Base-by-base conservation (phyloP, 2,329 filamentous ascomycete species). In the Colletotrichum navitas region DNA sequence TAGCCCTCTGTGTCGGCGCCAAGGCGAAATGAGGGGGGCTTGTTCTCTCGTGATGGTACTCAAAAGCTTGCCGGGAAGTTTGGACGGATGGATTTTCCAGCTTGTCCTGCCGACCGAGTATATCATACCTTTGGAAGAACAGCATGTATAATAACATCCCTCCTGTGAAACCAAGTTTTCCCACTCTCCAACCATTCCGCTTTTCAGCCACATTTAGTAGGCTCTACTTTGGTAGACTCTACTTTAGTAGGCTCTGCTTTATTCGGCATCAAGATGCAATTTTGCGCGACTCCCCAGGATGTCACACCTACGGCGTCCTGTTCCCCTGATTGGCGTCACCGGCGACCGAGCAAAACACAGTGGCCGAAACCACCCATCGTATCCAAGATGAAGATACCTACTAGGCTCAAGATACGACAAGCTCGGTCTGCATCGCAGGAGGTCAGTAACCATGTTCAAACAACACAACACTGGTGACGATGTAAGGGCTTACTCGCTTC, bases 241-340 rank as follows among this genome's bases (percentile, higher is more conserved):
- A 32, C 52, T 12, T 24, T 3, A n/a, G 12, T 29, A 16, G 29
- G 18, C 36, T n/a, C 36, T 36, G 32, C 52, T 55, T 26, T 14
- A 55, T 24, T 68, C 59, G 47, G 32, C 43, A 55, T 60, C 36
- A 56, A 41, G 54, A 68, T 71, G 65, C 65, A 68, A n/a, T 45
- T 64, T 43, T 71, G 68, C 59, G 60, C 68, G n/a, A 63, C 68
- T 52, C 68, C 68, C 10, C 68, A 52, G 32, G n/a, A 45, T 4
- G 32, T 54, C 24, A 34, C 16, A n/a, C 12, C 43, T 29, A 24
- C 32, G 21, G 26, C 32, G 43, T 26, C 18, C 24, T 63, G 26
- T 52, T 32, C 36, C 16, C 7, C 51, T 24, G 29, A 5, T 24
- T 63, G 64, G 58, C 64, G 51, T 36, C 43, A 52, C 18, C 63